Evolutionary conservation across 345 rosid genomes (phyloP).

Genomic region (Hibiscus trionum): DNA sequence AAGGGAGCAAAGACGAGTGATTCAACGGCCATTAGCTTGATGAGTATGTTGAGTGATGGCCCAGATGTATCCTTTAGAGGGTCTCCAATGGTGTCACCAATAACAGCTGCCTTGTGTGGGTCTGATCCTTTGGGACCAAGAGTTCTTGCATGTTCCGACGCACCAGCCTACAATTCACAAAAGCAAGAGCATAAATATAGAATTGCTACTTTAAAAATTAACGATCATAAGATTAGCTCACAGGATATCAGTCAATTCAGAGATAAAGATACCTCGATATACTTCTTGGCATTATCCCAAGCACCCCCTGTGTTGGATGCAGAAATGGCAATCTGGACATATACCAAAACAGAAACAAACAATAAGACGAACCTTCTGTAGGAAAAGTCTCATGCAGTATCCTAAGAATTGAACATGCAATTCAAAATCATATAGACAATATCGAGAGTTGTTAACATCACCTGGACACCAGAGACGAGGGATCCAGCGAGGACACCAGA

Average conservation of each 20-base stretch:
- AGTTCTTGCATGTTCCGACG: constrained; percentile 75
- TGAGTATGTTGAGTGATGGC: constrained; percentile 92
- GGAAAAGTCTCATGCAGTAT: not conserved
- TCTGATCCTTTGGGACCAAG: constrained; percentile 98
- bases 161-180: constrained; percentile 56
- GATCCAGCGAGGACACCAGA: constrained; percentile 91
- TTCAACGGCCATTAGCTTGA: constrained; percentile 99
- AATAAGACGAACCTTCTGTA: not conserved
- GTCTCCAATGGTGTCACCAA: constrained; percentile 92
- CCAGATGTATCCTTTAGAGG: constrained; percentile 98
- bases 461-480: constrained; percentile 96
- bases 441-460: constrained; percentile 8
- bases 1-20: constrained; percentile 96
- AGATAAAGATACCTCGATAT: constrained; percentile 59
- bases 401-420: not conserved
- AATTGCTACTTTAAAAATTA: not conserved
- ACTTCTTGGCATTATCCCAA: constrained; percentile 98
- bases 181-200: not conserved
- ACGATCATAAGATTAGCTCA: not conserved
- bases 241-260: not conserved
- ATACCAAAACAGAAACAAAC: not conserved
- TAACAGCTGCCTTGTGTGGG: constrained; percentile 93
- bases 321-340: constrained; percentile 74
- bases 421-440: not conserved
- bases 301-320: constrained; percentile 99